Base-by-base conservation (phyloP, 495 filamentous ascomycete genomes). In the Xylaria cubensis region DNA sequence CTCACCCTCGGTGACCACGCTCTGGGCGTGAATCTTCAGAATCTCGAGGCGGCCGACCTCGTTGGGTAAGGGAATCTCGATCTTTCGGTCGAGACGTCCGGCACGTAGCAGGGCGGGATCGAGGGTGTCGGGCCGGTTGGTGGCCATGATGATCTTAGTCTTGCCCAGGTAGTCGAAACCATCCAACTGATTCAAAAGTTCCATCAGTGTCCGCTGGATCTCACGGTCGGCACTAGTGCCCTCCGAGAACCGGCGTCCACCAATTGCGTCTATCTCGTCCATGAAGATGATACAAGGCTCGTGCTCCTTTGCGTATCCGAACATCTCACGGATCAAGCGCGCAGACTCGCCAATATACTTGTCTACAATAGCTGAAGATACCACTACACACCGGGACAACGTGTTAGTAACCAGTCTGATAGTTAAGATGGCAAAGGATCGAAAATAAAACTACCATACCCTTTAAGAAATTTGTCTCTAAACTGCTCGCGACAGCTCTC, bases 141-240 rank as follows among this genome's bases (percentile, higher is more conserved):
- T 99, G 36, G 97, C 97, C 97, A 99, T 99, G 85, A 98, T 99
- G 83, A 99, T 99, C 86, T 99, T 99, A 29, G 97, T 99, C 88
- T 98, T 97, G 69, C 97, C 97, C 6, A 99, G 87, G 82, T 99
- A 99, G 81, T 99, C 97, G 85, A 99, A 99, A 69, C 97, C 97
- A 81, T 99, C 97, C 58, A 99, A 90, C 81, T 99, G 97, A 81
- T 99, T 99, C 71, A 99, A 92, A 39, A 99, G 88, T 79, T 99
- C 97, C 97, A 99, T 99, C 72, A 99, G 87, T 50, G 97, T 99
- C 71, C 97, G 93, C 85, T 99, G 97, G 75, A 99, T 99, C 82
- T 99, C 97, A 74, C 97, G 92, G 85, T 99, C 97, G 32, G 97
- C 97, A 42, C 94, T 97, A 69, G 97, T 99, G 74, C 97, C 97